Evolutionary conservation across 1,284 basidiomycete genomes (phyloP), one percentile per base, ranked within the genome.

Genomic region (Sporisorium graminicola): DNA sequence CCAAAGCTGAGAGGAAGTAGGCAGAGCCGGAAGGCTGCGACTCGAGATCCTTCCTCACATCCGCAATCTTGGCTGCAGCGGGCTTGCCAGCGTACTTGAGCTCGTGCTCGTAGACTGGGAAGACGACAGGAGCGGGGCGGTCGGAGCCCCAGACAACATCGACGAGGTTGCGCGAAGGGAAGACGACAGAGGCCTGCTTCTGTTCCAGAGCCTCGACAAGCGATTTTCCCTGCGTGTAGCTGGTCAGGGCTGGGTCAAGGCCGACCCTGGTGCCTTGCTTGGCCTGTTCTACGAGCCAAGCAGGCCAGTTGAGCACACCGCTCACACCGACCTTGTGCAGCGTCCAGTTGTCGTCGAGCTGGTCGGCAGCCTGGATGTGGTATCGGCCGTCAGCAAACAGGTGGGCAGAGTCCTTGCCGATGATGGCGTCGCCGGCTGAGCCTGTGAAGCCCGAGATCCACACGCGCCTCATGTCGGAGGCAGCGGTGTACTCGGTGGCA

Each of bases 351-450:
- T 86, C 74, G 83, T 94, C 92, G 18, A 94, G 86, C 83, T 95
- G 91, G 13, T 90, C 88, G 10, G 89, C 88, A 7, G 94, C 94
- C 86, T 95, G 94, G 1, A 92, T 84, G 91, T 93, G 96, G 86
- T 97, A 97, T 29, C 94, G 89, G 27, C 94, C 93, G 86, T 98
- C 94, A 22, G 91, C 92, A 74, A 95, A 89, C 29, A 97, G 88
- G 37, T 84, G 80, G 14, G 79, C 76, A 13, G 82, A 74, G 77
- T 92, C 64, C 16, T 42, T 50, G 14, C 92, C 91, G 24, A 96
- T 87, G 47, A 98, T 88, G 6, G 92, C 94, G 55, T 91, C 89
- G 8, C 94, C 95, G 4, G 92, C 91, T n/a, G 91, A 91, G 14
- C 95, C 95, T 20, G 90, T 90, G 85, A 97, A 97, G 20, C 91